Conservation (phyloP, 257 asterid species). For the Solanum etuberosum region DNA sequence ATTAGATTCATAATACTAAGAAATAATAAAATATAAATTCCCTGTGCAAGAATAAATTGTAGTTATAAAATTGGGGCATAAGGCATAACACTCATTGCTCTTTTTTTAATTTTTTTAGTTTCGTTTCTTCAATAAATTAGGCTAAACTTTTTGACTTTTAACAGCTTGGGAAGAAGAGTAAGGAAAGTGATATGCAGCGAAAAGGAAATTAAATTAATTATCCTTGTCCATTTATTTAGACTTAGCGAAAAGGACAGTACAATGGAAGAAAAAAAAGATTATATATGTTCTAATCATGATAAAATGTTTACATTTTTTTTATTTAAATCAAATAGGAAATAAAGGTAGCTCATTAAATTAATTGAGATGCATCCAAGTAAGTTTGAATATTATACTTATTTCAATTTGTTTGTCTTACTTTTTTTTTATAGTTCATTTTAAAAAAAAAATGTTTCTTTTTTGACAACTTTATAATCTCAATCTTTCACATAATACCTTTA, state of each 20-base stretch:
- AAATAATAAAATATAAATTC: neutral
- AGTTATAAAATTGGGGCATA: too few species aligned
- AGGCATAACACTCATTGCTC: neutral
- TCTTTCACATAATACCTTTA: too few species aligned
- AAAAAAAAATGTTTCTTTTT: too few species aligned
- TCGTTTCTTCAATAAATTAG: neutral
- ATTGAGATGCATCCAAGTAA: too few species aligned
- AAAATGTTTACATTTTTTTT: neutral
- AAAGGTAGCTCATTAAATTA: too few species aligned
- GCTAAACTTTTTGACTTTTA: neutral
- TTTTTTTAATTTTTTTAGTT: neutral
- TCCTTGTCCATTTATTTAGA: neutral
- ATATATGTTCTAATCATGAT: neutral
- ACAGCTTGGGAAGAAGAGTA: neutral
- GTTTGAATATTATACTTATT: too few species aligned
- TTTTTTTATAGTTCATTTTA: too few species aligned
- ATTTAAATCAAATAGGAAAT: too few species aligned
- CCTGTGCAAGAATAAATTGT: neutral
- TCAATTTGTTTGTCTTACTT: too few species aligned
- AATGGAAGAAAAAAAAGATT: neutral
- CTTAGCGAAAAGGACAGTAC: neutral
- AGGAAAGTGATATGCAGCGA: neutral
- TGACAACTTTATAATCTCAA: too few species aligned
- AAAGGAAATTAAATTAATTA: neutral
- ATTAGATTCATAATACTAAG: neutral